Evolutionary conservation across 2,329 filamentous ascomycete species (phyloP), one percentile per base, ranked within the genome.

Genomic region (Aspergillus sp.): DNA sequence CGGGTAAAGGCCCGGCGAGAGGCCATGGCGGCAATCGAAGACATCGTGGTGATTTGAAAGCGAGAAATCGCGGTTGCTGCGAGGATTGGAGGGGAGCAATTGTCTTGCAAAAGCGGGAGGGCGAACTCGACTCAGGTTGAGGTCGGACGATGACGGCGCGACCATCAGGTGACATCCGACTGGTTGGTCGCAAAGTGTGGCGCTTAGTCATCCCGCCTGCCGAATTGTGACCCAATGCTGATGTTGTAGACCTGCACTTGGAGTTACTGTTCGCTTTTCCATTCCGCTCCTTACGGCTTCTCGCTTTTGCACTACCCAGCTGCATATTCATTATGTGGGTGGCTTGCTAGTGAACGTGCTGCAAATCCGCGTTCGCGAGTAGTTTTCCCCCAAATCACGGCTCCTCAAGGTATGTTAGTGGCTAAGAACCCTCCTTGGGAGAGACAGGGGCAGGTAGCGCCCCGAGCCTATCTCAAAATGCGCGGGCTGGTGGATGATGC

Each of bases 1-100:
- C 78, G 76, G 68, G 74, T 68, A 66, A 78, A 70, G 67, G 76
- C 77, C 72, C 76, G 77, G 64, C 78, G 77, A 64, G 75, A 70
- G 68, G 76, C 73, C 69, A 76, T 70, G 61, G 77, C 72, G 70
- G 77, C 74, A 68, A 80, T 78, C 64, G 76, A 79, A 60, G 76
- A 79, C 77, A 80, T 80, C 46, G 60, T 72, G 71, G 63, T 65
- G 64, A 61, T 59, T 58, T 19, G 23, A 15, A 46, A 30, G 38
- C 55, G 54, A 57, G 52, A 64, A 67, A 62, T 57, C 64, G 62
- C 45, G 54, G 63, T 56, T 59, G 64, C 60, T 62, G 63, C 56
- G 63, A 68, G 63, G 63, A 61, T 53, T 66, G 59, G 54, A 57
- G 57, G 64, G 58, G 43, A 50, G 43, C 51, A 52, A 47, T 59